Conservation (phyloP, 495 filamentous ascomycete species). For the Xylaria venustula region DNA sequence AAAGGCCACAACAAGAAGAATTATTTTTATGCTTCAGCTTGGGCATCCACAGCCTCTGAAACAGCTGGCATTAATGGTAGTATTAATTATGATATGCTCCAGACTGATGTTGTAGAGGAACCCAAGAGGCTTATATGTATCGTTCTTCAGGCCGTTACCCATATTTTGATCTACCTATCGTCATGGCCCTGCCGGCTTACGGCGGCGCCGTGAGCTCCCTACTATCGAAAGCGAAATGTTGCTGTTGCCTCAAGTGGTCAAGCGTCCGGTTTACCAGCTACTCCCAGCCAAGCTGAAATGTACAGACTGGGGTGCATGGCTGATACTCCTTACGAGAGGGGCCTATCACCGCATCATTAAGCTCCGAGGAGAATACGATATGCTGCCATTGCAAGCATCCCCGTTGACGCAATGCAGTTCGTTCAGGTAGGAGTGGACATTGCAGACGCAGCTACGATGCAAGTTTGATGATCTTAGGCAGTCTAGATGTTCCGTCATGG, state of each 20-base stretch:
- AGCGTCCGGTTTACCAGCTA: background rate
- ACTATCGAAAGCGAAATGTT: background rate
- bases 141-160: background rate
- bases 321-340: background rate
- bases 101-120: background rate
- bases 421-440: no score
- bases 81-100: background rate
- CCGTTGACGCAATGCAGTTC: no score
- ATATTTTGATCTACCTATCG: background rate
- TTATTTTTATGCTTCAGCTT: slow-evolving; percentile 30
- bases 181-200: background rate
- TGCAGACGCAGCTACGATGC: no score
- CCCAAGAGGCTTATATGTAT: background rate
- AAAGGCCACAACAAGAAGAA: background rate
- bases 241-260: background rate
- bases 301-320: background rate
- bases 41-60: background rate
- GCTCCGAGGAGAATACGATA: no score
- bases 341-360: no score
- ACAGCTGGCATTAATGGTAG: background rate
- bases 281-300: slow-evolving; percentile 9
- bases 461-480: no score
- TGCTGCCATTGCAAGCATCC: no score
- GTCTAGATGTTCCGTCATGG: no score
- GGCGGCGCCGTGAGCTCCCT: background rate